Percentiles rank a stretch among this genome's conserved stretches.
Evolutionary conservation across 1,284 basidiomycete genomes (phyloP).

Genomic region (Heterobasidion irregulare): DNA sequence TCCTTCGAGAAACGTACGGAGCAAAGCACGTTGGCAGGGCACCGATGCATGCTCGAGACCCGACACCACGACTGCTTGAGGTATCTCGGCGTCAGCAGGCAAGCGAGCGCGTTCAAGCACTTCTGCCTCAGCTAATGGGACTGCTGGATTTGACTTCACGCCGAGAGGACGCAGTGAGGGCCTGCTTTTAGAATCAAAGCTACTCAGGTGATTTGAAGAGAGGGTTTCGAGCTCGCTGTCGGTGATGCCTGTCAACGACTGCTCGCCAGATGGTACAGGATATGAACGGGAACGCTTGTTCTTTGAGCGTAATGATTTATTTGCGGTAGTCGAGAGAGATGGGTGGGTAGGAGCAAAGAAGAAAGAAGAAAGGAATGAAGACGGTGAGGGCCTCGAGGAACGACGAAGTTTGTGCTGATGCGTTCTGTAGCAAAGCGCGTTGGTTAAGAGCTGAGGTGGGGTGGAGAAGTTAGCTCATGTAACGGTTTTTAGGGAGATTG

Average conservation of each 20-base stretch:
- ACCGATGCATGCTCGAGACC: constrained; percentile 54
- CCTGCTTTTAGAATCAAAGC: too few relatives aligned
- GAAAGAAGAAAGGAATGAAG: constrained; percentile 9
- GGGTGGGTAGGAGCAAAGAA: constrained; percentile 7
- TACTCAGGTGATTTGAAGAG: constrained; percentile 6
- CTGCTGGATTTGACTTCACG: too few relatives aligned
- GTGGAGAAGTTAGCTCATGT: neutral
- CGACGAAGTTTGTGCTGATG: constrained; percentile 47
- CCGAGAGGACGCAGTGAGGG: constrained; percentile 3
- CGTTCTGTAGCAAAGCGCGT: constrained; percentile 48
- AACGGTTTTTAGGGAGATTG: neutral
- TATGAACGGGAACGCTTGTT: constrained; percentile 7
- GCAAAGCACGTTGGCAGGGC: constrained; percentile 51
- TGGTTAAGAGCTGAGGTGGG: constrained; percentile 39
- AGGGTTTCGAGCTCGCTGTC: neutral
- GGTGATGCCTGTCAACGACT: too few relatives aligned
- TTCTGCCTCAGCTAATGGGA: too few relatives aligned
- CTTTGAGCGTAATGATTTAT: neutral
- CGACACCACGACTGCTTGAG: constrained; percentile 59
- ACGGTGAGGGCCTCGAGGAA: constrained; percentile 10
- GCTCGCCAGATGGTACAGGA: neutral
- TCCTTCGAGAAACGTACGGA: constrained; percentile 43
- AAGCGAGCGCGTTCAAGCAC: neutral
- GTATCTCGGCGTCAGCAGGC: constrained; percentile 26
- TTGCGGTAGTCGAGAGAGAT: neutral